These are phyloP conservation scores for Lasiosphaeris hirsuta DNA, from an alignment of 495 filamentous ascomycete species.

Conservation along the genomic window DNA sequence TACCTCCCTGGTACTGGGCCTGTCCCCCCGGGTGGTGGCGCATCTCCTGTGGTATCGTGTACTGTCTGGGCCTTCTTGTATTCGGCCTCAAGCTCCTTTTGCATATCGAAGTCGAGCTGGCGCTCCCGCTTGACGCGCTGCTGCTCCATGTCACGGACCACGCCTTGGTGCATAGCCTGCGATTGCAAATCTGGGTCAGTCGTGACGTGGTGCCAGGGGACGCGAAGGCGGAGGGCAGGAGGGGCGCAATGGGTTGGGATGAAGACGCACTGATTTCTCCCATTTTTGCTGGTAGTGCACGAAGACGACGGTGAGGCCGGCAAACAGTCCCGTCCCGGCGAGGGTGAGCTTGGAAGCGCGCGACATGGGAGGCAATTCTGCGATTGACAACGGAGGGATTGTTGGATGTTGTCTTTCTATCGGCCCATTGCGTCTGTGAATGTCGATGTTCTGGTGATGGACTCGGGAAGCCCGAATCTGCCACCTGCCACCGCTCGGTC, in stretches of 20 bases:
- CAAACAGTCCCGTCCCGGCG: slow-evolving; percentile 68
- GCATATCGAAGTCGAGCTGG: slow-evolving; percentile 90
- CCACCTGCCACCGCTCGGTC: slow-evolving; percentile 9
- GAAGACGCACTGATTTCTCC: slow-evolving; percentile 71
- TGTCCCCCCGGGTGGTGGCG: neutral
- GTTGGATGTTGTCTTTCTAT: no score
- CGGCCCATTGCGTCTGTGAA: neutral
- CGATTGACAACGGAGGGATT: neutral
- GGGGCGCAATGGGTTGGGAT: neutral
- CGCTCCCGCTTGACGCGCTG: slow-evolving; percentile 84
- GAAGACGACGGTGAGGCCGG: slow-evolving; percentile 72
- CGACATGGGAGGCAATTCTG: slow-evolving; percentile 61
- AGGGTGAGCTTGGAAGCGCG: slow-evolving; percentile 84
- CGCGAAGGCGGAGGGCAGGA: no score
- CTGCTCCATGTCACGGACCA: slow-evolving; percentile 92
- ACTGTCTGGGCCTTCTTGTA: slow-evolving; percentile 80
- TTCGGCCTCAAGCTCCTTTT: slow-evolving; percentile 78
- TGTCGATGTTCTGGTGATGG: no score
- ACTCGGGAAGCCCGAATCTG: slow-evolving; percentile 10
- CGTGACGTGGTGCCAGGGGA: no score
- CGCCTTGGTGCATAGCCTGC: slow-evolving; percentile 94
- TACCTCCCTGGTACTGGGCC: slow-evolving; percentile 10
- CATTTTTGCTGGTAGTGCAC: slow-evolving; percentile 83
- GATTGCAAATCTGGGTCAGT: neutral
- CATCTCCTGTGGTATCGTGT: slow-evolving; percentile 33